Evolutionary conservation across 495 filamentous ascomycete species (phyloP).

Genomic region (Aspergillus wentii): DNA sequence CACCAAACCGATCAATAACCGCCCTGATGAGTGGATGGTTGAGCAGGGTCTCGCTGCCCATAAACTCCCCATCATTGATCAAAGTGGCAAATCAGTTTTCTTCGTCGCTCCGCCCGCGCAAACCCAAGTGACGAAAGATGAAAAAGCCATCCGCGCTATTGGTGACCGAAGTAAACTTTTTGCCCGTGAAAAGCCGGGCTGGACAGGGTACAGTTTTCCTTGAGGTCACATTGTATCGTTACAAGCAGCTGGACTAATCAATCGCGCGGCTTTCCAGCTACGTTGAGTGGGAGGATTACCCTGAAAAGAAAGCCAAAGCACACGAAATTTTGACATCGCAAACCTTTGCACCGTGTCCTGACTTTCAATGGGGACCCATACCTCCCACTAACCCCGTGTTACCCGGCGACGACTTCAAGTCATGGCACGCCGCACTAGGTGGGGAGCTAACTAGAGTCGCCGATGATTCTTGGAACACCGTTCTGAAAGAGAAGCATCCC

Average conservation of each 20-base stretch:
- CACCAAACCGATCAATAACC: constrained; percentile 31
- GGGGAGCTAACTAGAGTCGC: constrained; percentile 41
- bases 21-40: constrained; percentile 49
- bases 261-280: constrained; percentile 25
- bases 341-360: constrained; percentile 51
- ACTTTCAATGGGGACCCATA: constrained; percentile 55
- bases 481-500: constrained; percentile 54
- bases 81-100: constrained; percentile 25
- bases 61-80: constrained; percentile 44
- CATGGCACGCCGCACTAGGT: constrained; percentile 59
- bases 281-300: constrained; percentile 67
- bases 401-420: constrained; percentile 58
- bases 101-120: constrained; percentile 15
- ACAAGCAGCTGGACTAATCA: background rate
- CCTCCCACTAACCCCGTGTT: constrained; percentile 61
- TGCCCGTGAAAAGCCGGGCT: constrained; percentile 25
- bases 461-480: constrained; percentile 53
- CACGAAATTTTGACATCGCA: constrained; percentile 52
- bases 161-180: constrained; percentile 33
- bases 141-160: constrained; percentile 25
- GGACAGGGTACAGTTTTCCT: constrained; percentile 24
- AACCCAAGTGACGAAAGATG: constrained; percentile 24
- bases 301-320: constrained; percentile 56
- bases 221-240: too few species aligned
- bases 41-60: constrained; percentile 46